Base-by-base conservation (phyloP, 2,329 filamentous ascomycete genomes). In the Cladosporium sp. region DNA sequence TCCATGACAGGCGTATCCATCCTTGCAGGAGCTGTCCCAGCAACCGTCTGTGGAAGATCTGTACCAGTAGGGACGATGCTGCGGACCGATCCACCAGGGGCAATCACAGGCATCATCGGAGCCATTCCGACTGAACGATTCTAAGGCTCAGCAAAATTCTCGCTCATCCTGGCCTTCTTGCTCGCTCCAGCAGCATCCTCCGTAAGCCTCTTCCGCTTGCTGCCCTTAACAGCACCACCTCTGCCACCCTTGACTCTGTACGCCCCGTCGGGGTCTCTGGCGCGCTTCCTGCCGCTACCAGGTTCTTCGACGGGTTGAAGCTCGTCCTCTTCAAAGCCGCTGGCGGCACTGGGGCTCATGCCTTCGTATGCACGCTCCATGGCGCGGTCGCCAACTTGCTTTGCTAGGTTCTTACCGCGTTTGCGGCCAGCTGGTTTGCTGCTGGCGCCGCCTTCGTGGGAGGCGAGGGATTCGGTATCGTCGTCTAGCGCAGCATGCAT, bases 381-480 rank as follows among this genome's bases (percentile, higher is more conserved):
- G 17, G 70, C 70, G 20, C 69, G 63, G 62, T 73, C 72, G 9
- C 70, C 72, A 15, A 73, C 65, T 55, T 70, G 68, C 60, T 73
- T 72, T 20, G 70, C 72, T 43, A 73, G 65, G 51, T 71, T 71
- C 50, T 65, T 64, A 22, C 58, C 57, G 2, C 51, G 39, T 19
- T 59, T 59, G 30, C 47, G 47, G 14, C 47, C 49, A 4, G 49
- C 19, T 9, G 47, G 55, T 30, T 55, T 59, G 42, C 40, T 34
- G 15, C 9, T n/a, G 49, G 30, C 38, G 22, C 38, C 39, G n/a
- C 50, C 51, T 77, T 76, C 96, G 92, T 51, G 92, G 87, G 72
- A 93, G 87, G 3, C 92, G 89, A 60, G 90, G 87, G 73, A 96
- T 83, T 70, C 90, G 87, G 63, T 90, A 84, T 69, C 68, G 20